Conservation (phyloP, 169 alveolate genomes). For the Plasmodium falciparum region DNA sequence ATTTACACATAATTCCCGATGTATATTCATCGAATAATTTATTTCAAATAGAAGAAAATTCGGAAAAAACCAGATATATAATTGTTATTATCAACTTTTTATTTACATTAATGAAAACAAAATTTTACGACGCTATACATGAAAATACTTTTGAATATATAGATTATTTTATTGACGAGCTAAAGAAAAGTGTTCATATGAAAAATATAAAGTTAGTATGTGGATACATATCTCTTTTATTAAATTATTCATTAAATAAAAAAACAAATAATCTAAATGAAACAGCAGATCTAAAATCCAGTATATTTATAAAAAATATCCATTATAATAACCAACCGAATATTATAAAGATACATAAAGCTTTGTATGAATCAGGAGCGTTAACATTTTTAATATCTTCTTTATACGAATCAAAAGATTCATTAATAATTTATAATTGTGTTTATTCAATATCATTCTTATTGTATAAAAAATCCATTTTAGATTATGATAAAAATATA, state of each 20-base stretch:
- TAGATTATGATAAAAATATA: slow-evolving; percentile 75
- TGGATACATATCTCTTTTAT: slow-evolving; percentile 74
- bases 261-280: slow-evolving; percentile 76
- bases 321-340: slow-evolving; percentile 77
- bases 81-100: slow-evolving; percentile 76
- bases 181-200: slow-evolving; percentile 74
- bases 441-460: slow-evolving; percentile 75
- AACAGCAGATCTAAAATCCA: slow-evolving; percentile 77
- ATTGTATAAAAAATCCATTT: slow-evolving; percentile 73
- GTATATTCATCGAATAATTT: slow-evolving; percentile 62
- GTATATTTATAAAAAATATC: slow-evolving; percentile 77
- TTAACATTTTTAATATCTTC: slow-evolving; percentile 76
- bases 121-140: slow-evolving; percentile 75
- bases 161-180: slow-evolving; percentile 72
- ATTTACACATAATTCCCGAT: slow-evolving; percentile 72
- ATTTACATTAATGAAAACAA: slow-evolving; percentile 76
- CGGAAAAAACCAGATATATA: slow-evolving; percentile 72
- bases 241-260: slow-evolving; percentile 77
- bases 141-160: slow-evolving; percentile 77
- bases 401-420: slow-evolving; percentile 74
- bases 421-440: slow-evolving; percentile 76
- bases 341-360: slow-evolving; percentile 76
- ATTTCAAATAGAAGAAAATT: slow-evolving; percentile 73
- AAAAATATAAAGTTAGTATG: slow-evolving; percentile 75
- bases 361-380: slow-evolving; percentile 78